Percentiles rank a stretch among this genome's conserved stretches.
These are phyloP conservation scores for Medicago truncatula DNA, from an alignment of 306 rosid species.

Conservation along the genomic window DNA sequence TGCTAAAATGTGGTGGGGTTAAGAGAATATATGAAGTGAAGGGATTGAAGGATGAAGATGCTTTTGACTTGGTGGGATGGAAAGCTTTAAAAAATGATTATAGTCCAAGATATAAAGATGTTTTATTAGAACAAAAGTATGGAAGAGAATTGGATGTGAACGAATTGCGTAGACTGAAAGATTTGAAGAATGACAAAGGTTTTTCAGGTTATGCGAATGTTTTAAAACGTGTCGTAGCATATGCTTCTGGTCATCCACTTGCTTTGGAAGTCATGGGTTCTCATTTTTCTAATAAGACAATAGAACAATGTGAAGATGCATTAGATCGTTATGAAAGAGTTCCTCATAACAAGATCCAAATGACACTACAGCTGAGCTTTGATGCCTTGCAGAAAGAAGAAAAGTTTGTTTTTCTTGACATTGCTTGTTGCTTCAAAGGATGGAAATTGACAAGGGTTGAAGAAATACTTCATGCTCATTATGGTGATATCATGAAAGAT, in stretches of 20 bases:
- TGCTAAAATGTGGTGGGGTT: slow-evolving; percentile 22
- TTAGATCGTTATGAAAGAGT: slow-evolving; percentile 1
- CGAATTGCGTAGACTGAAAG: too few species aligned
- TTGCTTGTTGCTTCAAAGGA: slow-evolving; percentile 24
- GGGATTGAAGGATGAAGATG: background rate
- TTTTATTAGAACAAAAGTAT: too few species aligned
- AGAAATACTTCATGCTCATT: slow-evolving; percentile 6
- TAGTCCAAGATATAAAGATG: background rate
- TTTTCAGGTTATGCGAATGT: background rate
- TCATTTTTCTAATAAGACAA: background rate
- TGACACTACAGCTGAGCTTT: slow-evolving; percentile 28
- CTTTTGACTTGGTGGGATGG: slow-evolving; percentile 13
- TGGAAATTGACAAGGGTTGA: background rate
- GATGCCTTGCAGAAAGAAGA: slow-evolving; percentile 36
- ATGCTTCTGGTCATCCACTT: slow-evolving; percentile 22
- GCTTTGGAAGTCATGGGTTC: slow-evolving; percentile 37
- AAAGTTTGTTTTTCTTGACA: slow-evolving; percentile 32
- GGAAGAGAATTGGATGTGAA: background rate
- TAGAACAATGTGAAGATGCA: slow-evolving; percentile 16
- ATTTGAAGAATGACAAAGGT: background rate
- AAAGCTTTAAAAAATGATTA: slow-evolving; percentile 9
- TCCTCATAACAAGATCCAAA: background rate
- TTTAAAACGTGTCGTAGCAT: background rate
- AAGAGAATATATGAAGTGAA: background rate
- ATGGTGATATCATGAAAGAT: background rate